phyloP scores from a whole-genome alignment of 495 filamentous ascomycete species.

The Tuber brumale region DNA sequence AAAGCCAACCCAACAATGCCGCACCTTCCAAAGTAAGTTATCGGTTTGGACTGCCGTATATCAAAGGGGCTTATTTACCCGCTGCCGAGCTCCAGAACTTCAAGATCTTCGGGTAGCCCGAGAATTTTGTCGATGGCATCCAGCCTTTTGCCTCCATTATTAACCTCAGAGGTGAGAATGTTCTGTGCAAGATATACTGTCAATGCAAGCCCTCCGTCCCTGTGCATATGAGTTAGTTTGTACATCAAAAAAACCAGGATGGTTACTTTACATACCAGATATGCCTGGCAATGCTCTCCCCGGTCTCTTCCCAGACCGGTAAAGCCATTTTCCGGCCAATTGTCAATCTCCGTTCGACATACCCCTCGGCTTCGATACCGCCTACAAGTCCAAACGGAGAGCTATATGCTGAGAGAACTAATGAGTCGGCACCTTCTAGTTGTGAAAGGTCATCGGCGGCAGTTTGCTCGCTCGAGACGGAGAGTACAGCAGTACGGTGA shows the following conservation, averaged over 20 bases:
- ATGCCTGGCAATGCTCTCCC: constrained; percentile 90
- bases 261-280: constrained; percentile 60
- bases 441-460: constrained; percentile 24
- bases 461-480: constrained; percentile 11
- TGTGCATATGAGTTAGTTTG: constrained; percentile 35
- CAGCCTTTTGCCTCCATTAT: constrained; percentile 14
- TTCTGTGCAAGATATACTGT: constrained; percentile 44
- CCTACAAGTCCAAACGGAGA: constrained; percentile 46
- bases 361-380: constrained; percentile 45
- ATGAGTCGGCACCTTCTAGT: not conserved
- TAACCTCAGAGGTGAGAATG: not conserved
- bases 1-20: constrained; percentile 76
- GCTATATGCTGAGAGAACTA: constrained; percentile 54
- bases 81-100: constrained; percentile 69
- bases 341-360: constrained; percentile 52
- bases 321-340: constrained; percentile 36
- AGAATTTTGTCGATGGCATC: constrained; percentile 29
- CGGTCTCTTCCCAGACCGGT: constrained; percentile 77
- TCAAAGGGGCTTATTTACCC: constrained; percentile 46
- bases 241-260: not conserved
- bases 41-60: not conserved
- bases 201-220: constrained; percentile 65
- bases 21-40: constrained; percentile 46
- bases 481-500: constrained; percentile 7
- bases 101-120: constrained; percentile 43